Evolutionary conservation across 2,329 filamentous ascomycete genomes (phyloP).

Genomic region (Simplicillium aogashimaense): DNA sequence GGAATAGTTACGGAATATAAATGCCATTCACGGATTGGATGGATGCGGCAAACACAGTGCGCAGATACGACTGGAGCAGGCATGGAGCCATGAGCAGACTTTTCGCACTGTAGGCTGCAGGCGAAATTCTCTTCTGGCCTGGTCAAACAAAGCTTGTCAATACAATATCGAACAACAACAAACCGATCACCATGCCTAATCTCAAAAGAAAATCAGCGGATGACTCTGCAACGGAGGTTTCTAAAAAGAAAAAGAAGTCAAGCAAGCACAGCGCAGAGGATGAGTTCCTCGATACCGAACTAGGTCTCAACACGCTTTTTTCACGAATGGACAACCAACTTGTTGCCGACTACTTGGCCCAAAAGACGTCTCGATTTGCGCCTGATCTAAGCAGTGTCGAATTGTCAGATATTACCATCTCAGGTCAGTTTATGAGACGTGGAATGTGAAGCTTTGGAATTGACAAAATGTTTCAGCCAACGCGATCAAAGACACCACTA

Average conservation of each 20-base stretch:
- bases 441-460: conserved; percentile 14
- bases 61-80: too few relatives aligned
- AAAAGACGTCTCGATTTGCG: conserved; percentile 69
- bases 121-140: too few relatives aligned
- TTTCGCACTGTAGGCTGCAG: too few relatives aligned
- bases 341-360: conserved; percentile 75
- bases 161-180: not conserved
- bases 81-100: too few relatives aligned
- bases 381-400: conserved; percentile 75
- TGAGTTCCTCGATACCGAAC: conserved; percentile 52
- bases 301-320: conserved; percentile 71
- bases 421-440: conserved; percentile 40
- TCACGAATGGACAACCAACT: conserved; percentile 74
- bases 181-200: conserved; percentile 22
- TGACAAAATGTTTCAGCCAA: conserved; percentile 39
- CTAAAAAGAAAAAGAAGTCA: conserved; percentile 47
- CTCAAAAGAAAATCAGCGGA: conserved; percentile 48
- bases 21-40: too few relatives aligned
- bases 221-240: conserved; percentile 25
- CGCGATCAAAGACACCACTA: conserved; percentile 70
- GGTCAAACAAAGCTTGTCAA: too few relatives aligned
- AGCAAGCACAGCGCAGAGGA: conserved; percentile 44
- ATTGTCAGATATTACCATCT: conserved; percentile 70
- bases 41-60: too few relatives aligned
- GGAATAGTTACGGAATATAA: too few relatives aligned